phyloP scores from a whole-genome alignment of 305 asterid genomes.

The Ilex paraguariensis region DNA sequence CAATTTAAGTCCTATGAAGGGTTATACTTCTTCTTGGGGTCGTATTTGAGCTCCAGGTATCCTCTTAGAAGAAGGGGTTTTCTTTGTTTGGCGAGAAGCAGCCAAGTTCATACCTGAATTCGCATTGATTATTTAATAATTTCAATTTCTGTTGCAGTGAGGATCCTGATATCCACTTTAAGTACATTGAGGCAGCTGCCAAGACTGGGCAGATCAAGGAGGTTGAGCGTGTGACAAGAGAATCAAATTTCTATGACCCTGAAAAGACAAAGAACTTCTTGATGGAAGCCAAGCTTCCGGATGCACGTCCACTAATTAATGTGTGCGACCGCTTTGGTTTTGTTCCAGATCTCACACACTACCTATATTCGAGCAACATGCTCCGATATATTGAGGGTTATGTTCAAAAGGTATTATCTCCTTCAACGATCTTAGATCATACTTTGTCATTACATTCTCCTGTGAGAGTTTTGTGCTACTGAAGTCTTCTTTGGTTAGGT shows the following conservation, averaged over 20 bases:
- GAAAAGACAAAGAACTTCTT: constrained; percentile 95
- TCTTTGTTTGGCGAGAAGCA: neutral
- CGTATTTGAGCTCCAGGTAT: constrained; percentile 97
- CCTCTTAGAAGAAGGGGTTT: constrained; percentile 11
- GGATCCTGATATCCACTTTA: constrained; percentile 98
- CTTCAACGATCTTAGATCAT: constrained; percentile 1
- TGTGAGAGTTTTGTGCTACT: constrained; percentile 6
- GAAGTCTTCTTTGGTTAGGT: constrained; percentile 49
- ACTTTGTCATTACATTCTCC: neutral
- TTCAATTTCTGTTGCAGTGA: constrained; percentile 53
- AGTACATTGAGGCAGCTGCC: constrained; percentile 98
- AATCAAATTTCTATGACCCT: constrained; percentile 91
- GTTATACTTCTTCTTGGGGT: constrained; percentile 92
- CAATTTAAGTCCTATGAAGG: constrained; percentile 99
- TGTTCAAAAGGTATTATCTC: constrained; percentile 79
- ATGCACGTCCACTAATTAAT: constrained; percentile 95
- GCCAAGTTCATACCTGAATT: constrained; percentile 8
- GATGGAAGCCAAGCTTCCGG: constrained; percentile 99
- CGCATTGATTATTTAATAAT: neutral
- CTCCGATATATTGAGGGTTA: constrained; percentile 99
- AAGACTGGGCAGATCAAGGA: constrained; percentile 99
- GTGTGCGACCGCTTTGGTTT: constrained; percentile 99
- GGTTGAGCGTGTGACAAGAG: constrained; percentile 99
- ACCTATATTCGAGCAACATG: constrained; percentile 90
- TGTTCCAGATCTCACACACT: constrained; percentile 98